phyloP scores from a whole-genome alignment of 495 filamentous ascomycete genomes.

The Talaromyces ruber region DNA sequence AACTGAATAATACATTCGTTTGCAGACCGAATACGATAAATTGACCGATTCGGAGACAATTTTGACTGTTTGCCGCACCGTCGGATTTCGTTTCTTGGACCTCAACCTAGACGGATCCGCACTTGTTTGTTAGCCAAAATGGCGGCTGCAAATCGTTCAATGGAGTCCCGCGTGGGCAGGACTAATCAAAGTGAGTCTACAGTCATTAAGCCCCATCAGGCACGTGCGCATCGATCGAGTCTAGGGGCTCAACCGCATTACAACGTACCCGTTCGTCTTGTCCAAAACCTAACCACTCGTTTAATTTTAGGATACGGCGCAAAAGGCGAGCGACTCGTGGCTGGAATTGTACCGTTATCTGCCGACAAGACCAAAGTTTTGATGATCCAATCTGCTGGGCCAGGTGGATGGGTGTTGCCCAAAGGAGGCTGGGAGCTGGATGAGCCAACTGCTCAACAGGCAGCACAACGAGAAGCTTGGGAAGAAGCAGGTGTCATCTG shows the following conservation, averaged over 20 bases:
- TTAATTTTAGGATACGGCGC: constrained; percentile 68
- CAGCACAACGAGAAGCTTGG: constrained; percentile 83
- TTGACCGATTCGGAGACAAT: background rate
- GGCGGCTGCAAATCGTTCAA: constrained; percentile 38
- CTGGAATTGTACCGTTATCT: constrained; percentile 82
- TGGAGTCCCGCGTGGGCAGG: constrained; percentile 70
- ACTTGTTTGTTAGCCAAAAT: background rate
- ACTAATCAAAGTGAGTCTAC: constrained; percentile 68
- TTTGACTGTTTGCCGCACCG: background rate
- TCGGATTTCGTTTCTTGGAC: background rate
- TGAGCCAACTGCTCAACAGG: constrained; percentile 61
- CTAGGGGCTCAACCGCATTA: background rate
- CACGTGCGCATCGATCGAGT: constrained; percentile 11
- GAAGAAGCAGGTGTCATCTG: constrained; percentile 92
- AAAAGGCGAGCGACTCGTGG: constrained; percentile 89
- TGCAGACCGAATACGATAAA: background rate
- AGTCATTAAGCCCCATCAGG: constrained; percentile 7
- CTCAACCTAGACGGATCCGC: background rate
- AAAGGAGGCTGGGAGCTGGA: constrained; percentile 98
- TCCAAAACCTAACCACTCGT: background rate
- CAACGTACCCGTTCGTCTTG: background rate
- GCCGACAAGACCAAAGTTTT: constrained; percentile 71
- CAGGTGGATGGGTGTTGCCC: constrained; percentile 88
- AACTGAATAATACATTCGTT: background rate
- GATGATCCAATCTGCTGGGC: constrained; percentile 84